Base-by-base conservation (phyloP, 768 basidiomycete species). In the Tricholoma saponaceum region DNA sequence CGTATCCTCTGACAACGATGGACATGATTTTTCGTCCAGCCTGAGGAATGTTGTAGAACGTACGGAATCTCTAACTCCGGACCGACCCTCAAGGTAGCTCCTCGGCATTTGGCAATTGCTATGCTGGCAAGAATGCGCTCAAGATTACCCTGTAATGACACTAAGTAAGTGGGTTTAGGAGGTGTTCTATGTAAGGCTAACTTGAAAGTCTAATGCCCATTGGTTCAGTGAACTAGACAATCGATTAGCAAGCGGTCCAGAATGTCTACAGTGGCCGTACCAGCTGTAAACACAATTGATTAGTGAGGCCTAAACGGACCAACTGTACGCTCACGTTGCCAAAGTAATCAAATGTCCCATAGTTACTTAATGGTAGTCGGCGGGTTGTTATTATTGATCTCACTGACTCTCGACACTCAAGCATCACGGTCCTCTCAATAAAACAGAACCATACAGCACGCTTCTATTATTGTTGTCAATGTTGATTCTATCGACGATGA, bases 41-140 rank as follows among this genome's bases (percentile, higher is more conserved):
- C n/a, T n/a, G n/a, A 25, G 16, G 50, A 2, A 32, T 58, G 12
- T 26, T 12, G 25, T 57, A n/a, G 43, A 58, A 67, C 74, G 51
- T 51, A 95, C 89, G 96, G 89, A 60, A 99, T 94, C 74, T 99
- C 97, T 5, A 98, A 79, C 68, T 98, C 97, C 8, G 97, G 97
- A 10, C 97, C 97, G 22, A 99, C 96, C 69, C 97, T 80, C 30
- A 99, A 74, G 2, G 88, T 90, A 10, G 95, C 95, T 3, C 95
- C 95, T 55, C 86, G 80, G 54, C 83, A 80, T 70, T 96, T 98
- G 3, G 97, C 96, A 50, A 95, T 83, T 3, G 77, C 73, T 60
- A 99, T 98, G 60, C 93, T 96, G 47, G 82, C 79, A 39, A 98
- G 71, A 57, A 98, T 98, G 20, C 97, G 85, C 62, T 94, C 89